A percentile compares a stretch with the other conserved stretches of the same genome.
Conservation (phyloP, 768 basidiomycete genomes). For the Phanerodontia chrysosporium region DNA sequence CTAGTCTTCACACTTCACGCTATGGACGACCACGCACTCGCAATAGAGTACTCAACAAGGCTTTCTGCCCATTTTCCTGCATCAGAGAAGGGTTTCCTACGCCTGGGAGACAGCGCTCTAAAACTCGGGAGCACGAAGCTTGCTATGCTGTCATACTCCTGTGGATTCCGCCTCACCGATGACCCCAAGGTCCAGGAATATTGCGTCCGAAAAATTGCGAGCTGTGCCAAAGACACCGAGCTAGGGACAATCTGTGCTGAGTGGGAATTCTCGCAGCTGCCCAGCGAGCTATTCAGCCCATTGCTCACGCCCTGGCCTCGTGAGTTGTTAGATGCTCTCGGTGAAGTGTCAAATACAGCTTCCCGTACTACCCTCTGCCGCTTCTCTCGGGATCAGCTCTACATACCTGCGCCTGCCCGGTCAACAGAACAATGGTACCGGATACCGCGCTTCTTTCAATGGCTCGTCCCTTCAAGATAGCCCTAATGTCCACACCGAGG, state of each 20-base stretch:
- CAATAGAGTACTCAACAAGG: constrained; percentile 29
- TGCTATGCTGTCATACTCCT: constrained; percentile 54
- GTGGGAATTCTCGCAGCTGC: constrained; percentile 38
- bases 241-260: constrained; percentile 46
- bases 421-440: constrained; percentile 27
- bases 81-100: constrained; percentile 43
- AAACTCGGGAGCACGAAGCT: constrained; percentile 35
- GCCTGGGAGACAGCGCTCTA: constrained; percentile 45
- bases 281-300: constrained; percentile 23
- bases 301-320: constrained; percentile 41
- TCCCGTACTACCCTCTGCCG: constrained; percentile 41
- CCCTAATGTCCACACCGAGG: constrained; percentile 58
- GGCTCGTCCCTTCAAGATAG: constrained; percentile 58
- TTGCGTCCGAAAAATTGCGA: constrained; percentile 41
- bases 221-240: constrained; percentile 45
- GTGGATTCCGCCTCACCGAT: constrained; percentile 35
- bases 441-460: constrained; percentile 57
- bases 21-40: constrained; percentile 31
- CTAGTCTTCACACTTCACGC: constrained; percentile 41
- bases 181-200: constrained; percentile 37
- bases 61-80: constrained; percentile 31
- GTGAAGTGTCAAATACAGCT: constrained; percentile 28
- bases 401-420: constrained; percentile 26
- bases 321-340: constrained; percentile 26
- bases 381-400: constrained; percentile 37